phyloP scores from a whole-genome alignment of 2,329 filamentous ascomycete genomes.

The Pseudogymnoascus sp. region DNA sequence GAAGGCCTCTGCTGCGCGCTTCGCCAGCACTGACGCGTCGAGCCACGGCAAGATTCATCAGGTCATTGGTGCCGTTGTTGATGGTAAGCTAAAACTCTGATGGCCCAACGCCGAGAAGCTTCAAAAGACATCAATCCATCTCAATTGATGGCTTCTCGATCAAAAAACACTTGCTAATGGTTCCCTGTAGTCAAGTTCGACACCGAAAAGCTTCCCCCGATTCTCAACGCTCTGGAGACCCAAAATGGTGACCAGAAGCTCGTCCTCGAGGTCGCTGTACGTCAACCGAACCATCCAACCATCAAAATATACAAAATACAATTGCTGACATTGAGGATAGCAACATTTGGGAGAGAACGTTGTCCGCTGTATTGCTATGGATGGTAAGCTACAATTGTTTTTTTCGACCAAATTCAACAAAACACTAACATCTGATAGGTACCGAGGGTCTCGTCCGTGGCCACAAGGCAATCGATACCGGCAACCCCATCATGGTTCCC shows the following conservation, averaged over 20 bases:
- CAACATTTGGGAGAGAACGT: slow-evolving; percentile 99
- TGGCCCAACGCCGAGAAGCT: neutral
- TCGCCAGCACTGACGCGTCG: slow-evolving; percentile 51
- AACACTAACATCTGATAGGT: slow-evolving; percentile 47
- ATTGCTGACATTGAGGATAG: slow-evolving; percentile 45
- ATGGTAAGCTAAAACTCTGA: slow-evolving; percentile 62
- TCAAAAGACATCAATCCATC: slow-evolving; percentile 7
- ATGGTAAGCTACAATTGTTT: slow-evolving; percentile 58
- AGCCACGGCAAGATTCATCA: slow-evolving; percentile 64
- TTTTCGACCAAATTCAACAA: slow-evolving; percentile 10
- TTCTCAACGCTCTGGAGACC: slow-evolving; percentile 94
- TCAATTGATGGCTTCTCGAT: neutral
- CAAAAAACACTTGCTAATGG: slow-evolving; percentile 27
- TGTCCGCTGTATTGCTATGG: slow-evolving; percentile 99
- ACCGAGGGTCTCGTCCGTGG: slow-evolving; percentile 99
- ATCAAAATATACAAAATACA: slow-evolving; percentile 12
- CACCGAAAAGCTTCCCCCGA: slow-evolving; percentile 82
- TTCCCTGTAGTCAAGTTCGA: slow-evolving; percentile 83
- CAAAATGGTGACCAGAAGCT: slow-evolving; percentile 90
- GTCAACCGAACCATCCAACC: slow-evolving; percentile 27
- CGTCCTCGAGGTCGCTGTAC: slow-evolving; percentile 91
- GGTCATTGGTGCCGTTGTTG: slow-evolving; percentile 98
- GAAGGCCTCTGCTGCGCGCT: slow-evolving; percentile 42
- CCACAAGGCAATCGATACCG: slow-evolving; percentile 76
- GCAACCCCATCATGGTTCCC: slow-evolving; percentile 90